Evolutionary conservation across 2,329 filamentous ascomycete genomes (phyloP), one percentile per base, ranked within the genome.

Genomic region (Fusarium papillatum): DNA sequence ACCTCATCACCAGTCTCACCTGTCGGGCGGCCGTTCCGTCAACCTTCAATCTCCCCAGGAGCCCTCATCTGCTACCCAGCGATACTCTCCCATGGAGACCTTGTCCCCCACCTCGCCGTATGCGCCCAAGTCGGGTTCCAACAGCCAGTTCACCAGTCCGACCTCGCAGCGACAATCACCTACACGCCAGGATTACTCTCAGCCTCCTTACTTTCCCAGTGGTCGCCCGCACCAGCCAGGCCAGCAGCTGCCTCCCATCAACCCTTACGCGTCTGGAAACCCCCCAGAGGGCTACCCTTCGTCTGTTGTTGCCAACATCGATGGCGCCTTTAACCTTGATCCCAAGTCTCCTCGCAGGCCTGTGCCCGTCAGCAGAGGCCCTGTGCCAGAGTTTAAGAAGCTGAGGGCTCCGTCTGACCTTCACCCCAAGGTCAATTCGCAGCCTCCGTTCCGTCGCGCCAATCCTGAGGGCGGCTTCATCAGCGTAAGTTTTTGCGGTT

Each of bases 391-490:
- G 82, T 98, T 98, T 83, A 93, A 92, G 81, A 96, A 95, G 83
- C 89, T 97, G 79, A 90, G 93, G 73, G 91, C 91, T 31, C 86
- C 92, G 31, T 87, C 91, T 66, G 95, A 98, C 71, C 85, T 99
- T 79, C 91, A 93, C 73, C 95, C 96, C 53, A 94, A 93, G 82
- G 92, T 97, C 82, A 98, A 96, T 84, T 82, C 91, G 24, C 97
- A 99, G 82, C 97, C 97, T 66, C 91, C 95, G 2, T 98, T 98
- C 82, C 92, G 97, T 79, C 92, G 97, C 85, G 97, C 97, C 67
- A 97, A 98, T 80, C 97, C 97, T 3, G 97, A 99, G 83, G 97
- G 97, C 65, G 97, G 97, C 61, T 99, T 99, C 83, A 98, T 99
- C 83, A 98, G 97, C 84, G 95, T 97, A 89, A 86, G 94, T 83